These are phyloP conservation scores for Sphaerosporella brunnea DNA, from an alignment of 495 filamentous ascomycete species.

Conservation along the genomic window DNA sequence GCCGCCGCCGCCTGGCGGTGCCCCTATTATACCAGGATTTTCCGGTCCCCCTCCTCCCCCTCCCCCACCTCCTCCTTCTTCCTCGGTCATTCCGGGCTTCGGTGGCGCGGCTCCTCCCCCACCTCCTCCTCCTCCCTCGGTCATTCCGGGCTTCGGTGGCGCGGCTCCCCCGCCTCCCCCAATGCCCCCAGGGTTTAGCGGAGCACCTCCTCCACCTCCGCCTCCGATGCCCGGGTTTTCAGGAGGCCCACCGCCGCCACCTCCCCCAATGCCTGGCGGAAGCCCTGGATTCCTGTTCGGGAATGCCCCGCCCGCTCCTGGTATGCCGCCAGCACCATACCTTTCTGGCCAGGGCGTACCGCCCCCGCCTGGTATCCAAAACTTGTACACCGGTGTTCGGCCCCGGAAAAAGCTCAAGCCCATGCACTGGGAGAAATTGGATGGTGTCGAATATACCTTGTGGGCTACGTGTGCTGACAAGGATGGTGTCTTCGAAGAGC, in stretches of 20 bases:
- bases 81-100: slow-evolving; percentile 31
- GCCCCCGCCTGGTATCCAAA: background rate
- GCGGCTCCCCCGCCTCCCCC: slow-evolving; percentile 16
- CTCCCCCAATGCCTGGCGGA: slow-evolving; percentile 19
- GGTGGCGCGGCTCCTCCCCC: slow-evolving; percentile 7
- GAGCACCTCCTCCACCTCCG: slow-evolving; percentile 14
- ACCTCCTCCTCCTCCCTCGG: slow-evolving; percentile 13
- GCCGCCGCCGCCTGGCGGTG: slow-evolving; percentile 38
- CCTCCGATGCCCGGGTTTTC: slow-evolving; percentile 9
- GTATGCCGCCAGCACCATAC: slow-evolving; percentile 16
- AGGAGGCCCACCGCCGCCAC: slow-evolving; percentile 19
- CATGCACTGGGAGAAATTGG: slow-evolving; percentile 97
- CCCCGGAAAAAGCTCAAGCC: slow-evolving; percentile 99
- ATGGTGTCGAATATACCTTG: slow-evolving; percentile 80
- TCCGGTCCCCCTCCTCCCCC: slow-evolving; percentile 15
- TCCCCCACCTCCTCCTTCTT: slow-evolving; percentile 34
- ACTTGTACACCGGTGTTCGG: slow-evolving; percentile 45
- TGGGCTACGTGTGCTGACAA: slow-evolving; percentile 80
- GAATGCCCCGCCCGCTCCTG: slow-evolving; percentile 13
- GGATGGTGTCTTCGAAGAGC: slow-evolving; percentile 86
- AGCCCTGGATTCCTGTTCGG: slow-evolving; percentile 27
- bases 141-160: slow-evolving; percentile 12
- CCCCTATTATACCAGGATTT: slow-evolving; percentile 39
- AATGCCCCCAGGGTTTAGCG: slow-evolving; percentile 11
- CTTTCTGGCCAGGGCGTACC: background rate